phyloP scores from a whole-genome alignment of 495 filamentous ascomycete genomes.

The Daldinia caldariorum region DNA sequence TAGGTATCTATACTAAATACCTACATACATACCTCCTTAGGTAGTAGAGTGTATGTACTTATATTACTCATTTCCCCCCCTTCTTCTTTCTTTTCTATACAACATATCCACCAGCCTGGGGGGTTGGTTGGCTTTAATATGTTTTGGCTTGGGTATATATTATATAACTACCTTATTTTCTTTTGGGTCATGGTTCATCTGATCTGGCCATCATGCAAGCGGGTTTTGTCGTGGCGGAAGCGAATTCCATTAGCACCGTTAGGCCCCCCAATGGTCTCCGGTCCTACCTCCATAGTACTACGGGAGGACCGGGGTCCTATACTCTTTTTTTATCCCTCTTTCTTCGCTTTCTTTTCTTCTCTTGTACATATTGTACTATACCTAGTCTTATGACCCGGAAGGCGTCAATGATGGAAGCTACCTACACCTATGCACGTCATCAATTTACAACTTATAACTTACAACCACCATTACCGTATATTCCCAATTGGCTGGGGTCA shows the following conservation, averaged over 20 bases:
- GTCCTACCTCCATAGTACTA: conserved; percentile 7
- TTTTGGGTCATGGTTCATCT: conserved; percentile 41
- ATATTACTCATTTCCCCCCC: not conserved
- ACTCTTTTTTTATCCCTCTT: conserved; percentile 4
- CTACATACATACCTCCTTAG: not conserved
- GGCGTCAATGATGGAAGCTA: no score
- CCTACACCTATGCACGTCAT: conserved; percentile 47
- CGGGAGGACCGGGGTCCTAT: not conserved
- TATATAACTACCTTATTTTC: not conserved
- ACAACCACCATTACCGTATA: conserved; percentile 38
- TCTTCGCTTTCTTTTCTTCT: not conserved
- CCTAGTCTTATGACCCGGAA: conserved; percentile 27
- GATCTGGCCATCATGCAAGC: conserved; percentile 42
- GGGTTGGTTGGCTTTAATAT: conserved; percentile 36
- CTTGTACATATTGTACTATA: not conserved
- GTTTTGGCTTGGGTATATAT: conserved; percentile 20
- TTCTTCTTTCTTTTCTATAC: not conserved
- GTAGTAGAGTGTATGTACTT: not conserved
- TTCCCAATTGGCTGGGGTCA: conserved; percentile 39
- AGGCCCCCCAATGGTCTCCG: not conserved
- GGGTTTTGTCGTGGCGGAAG: conserved; percentile 41
- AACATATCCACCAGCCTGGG: conserved; percentile 14
- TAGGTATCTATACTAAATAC: conserved; percentile 9
- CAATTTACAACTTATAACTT: conserved; percentile 32
- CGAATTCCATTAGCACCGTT: conserved; percentile 36